Evolutionary conservation across 305 asterid genomes (phyloP), one percentile per base, ranked within the genome.

Genomic region (Rubia occidens): DNA sequence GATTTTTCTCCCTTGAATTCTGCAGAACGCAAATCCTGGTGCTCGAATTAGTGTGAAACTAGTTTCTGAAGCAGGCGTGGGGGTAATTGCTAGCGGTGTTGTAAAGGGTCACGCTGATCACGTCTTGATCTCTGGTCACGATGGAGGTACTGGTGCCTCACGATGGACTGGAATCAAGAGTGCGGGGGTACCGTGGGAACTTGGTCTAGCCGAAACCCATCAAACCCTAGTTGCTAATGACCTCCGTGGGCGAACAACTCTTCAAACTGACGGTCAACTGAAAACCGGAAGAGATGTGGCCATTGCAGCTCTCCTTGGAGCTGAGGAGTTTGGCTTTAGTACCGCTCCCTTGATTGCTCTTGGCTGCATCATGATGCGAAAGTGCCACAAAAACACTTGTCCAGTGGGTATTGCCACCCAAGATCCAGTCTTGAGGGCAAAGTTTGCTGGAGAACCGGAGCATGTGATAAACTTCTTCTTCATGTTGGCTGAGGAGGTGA

Each of bases 111-210:
- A 95, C 39, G 99, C 99, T n/a, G 99, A 95, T 71, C 99, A 95
- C 67, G 87, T 95, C 73, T 80, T 95, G 84, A 91, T 95, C 79
- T 95, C 99, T 20, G 98, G 99, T 79, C 99, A 95, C 65, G 99
- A 95, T 80, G 99, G 99, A 75, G 99, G 99, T 61, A 95, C 99
- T 1, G 99, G 99, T 26, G 99, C 99, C 64, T 86, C 98, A 67
- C 79, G 98, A 80, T 95, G 99, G 99, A 91, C 99, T 60, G 98
- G 99, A 60, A 95, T 95, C 79, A 95, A 95, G 84, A 91, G 88
- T 77, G 99, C 99, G 15, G 99, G 99, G 78, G 88, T 95, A 67
- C 99, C 99, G 11, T 95, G 99, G 99, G 99, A 95, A 79, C 98
- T 95, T 77, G 99, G 99, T 77, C 90, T 95, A 37, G 98, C 98